Base-by-base conservation (phyloP, 2,329 filamentous ascomycete genomes). In the Phialocephala sp. region DNA sequence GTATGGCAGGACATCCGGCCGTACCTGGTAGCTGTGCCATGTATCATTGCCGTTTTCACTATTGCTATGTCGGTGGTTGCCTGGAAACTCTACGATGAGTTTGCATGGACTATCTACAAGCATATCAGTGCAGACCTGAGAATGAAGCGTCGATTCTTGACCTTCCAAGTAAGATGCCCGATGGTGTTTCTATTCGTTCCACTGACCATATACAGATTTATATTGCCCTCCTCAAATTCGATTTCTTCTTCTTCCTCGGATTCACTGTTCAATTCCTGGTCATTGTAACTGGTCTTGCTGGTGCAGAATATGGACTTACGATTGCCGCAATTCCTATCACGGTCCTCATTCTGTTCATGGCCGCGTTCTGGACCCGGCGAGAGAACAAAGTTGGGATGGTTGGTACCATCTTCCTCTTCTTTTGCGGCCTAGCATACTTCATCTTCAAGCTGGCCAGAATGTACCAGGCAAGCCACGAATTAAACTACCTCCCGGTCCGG, bases 191-290 rank as follows among this genome's bases (percentile, higher is more conserved):
- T 9, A 45, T 41, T 27, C 5, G 27, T 4, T 5, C 57, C 58
- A n/a, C 66, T 72, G 61, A 74, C 37, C 35, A n/a, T 12, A 11
- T 39, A 22, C 60, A 97, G 94, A 94, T 99, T 78, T 99, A 97
- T 80, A 97, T 99, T 75, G 93, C 95, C 43, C 86, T 99, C 12
- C 86, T 99, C 71, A 99, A 99, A 80, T 99, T 99, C 78, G 95
- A 99, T 81, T 98, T 99, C 80, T 99, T 99, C 88, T 98, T 99
- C 84, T 99, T 99, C 85, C 88, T 99, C 59, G 95, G 94, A 62
- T 99, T 99, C 79, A 98, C 95, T 8, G 92, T 99, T 56, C 95
- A 99, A 77, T 99, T 99, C 79, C 86, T 98, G 62, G 94, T 99
- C 73, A 91, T 98, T 66, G 93, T 99, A 66, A 89, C 87, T 54